A percentile compares a stretch with the other conserved stretches of the same genome.
These are phyloP conservation scores for Cryptococcus jaspeensis DNA, from an alignment of 1,284 basidiomycete species.

Conservation along the genomic window DNA sequence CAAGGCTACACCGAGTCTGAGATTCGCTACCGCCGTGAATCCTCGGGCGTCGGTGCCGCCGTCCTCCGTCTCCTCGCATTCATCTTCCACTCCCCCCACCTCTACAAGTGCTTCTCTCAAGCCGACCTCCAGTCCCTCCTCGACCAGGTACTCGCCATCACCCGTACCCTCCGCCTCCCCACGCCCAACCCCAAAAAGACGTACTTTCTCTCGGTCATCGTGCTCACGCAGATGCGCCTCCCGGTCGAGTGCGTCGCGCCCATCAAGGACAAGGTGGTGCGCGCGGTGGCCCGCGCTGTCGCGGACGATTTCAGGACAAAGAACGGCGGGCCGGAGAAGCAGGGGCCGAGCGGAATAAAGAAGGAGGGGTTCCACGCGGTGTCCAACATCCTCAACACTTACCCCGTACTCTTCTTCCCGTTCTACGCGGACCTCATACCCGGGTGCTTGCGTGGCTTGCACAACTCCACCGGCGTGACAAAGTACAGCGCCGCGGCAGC, in stretches of 20 bases:
- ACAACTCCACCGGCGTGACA: slow-evolving; percentile 17
- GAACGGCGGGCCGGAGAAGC: slow-evolving; percentile 16
- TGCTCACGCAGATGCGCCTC: slow-evolving; percentile 40
- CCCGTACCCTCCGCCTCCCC: slow-evolving; percentile 41
- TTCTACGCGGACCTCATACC: slow-evolving; percentile 38
- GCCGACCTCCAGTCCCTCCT: slow-evolving; percentile 44
- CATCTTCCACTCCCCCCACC: slow-evolving; percentile 27
- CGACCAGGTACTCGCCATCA: slow-evolving; percentile 43
- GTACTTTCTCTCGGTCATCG: slow-evolving; percentile 43
- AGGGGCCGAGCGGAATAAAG: slow-evolving; percentile 28
- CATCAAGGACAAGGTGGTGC: slow-evolving; percentile 39
- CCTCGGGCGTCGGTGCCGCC: slow-evolving; percentile 42
- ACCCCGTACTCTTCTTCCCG: slow-evolving; percentile 42
- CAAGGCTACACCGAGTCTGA: slow-evolving; percentile 48
- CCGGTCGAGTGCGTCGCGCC: slow-evolving; percentile 32
- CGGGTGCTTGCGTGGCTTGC: slow-evolving; percentile 28
- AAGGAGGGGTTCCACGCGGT: slow-evolving; percentile 43
- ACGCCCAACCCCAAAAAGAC: slow-evolving; percentile 50
- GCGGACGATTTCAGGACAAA: slow-evolving; percentile 28
- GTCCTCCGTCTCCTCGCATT: slow-evolving; percentile 39
- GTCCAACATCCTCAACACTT: slow-evolving; percentile 36
- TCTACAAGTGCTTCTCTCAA: slow-evolving; percentile 39
- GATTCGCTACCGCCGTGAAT: slow-evolving; percentile 47
- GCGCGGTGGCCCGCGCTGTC: slow-evolving; percentile 35
- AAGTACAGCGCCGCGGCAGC: slow-evolving; percentile 34